Evolutionary conservation across 2,329 filamentous ascomycete species (phyloP), one percentile per base, ranked within the genome.

Genomic region (Talaromyces sp.): DNA sequence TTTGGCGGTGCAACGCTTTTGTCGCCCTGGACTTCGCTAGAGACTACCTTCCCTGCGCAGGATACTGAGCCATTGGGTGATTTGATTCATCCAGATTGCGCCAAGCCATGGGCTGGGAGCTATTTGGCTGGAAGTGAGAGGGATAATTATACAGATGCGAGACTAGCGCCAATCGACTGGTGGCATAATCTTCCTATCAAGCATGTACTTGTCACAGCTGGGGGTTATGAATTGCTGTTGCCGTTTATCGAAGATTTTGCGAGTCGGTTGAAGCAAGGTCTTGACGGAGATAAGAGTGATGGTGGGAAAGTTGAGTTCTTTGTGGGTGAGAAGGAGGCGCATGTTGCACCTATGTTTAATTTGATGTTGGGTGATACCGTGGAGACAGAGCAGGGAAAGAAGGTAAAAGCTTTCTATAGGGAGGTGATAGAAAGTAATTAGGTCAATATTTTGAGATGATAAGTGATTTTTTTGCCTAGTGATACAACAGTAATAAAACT

Each of bases 21-120:
- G 63, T 83, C 82, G 0, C 87, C 87, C 0, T 89, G 87, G 87
- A 78, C 81, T 1, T 80, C 80, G 1, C 83, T 89, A 66, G 76
- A 79, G n/a, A 78, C 76, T 0, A 73, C 80, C 19, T 80, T 80
- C 31, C 72, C 76, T 0, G 79, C 78, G 1, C 71, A 76, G 1
- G 79, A 80, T 4, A 80, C 80, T 60, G 86, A 87, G 67, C 75
- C 73, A 3, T 75, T 79, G 49, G 83, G 80, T 68, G 86, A 88
- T 72, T 72, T 83, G 61, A 75, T 87, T 33, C 76, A 79, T 13
- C 70, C 73, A 0, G 69, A 71, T 0, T 73, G 79, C 0, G 78
- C 81, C 1, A 69, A 69, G 0, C 76, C 79, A 1, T 88, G 85
- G 85, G 74, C 77, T 1, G 64, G 69, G 0, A 79, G 81, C 1